Evolutionary conservation across 2,329 filamentous ascomycete species (phyloP).

Genomic region (Aspergillus tanneri): DNA sequence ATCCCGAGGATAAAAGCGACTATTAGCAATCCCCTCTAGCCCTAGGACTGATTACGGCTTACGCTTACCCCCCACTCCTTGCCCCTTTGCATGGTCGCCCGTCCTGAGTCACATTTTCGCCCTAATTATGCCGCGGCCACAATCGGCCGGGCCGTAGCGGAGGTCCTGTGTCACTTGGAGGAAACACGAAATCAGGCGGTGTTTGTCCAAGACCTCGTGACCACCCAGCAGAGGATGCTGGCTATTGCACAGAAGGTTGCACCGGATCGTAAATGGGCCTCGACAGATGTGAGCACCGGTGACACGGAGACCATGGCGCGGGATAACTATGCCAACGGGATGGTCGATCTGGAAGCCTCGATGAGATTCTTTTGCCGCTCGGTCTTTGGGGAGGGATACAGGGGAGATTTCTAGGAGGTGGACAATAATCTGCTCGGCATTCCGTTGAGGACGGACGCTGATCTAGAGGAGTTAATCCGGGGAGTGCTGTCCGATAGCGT

Average conservation of each 20-base stretch:
- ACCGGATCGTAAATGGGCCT: background rate
- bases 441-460: background rate
- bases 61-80: too few relatives aligned
- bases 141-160: slow-evolving; percentile 4
- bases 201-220: slow-evolving; percentile 9
- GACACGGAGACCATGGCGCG: background rate
- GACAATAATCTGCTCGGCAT: slow-evolving; percentile 8
- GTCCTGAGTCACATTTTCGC: too few relatives aligned
- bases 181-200: slow-evolving; percentile 14
- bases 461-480: slow-evolving; percentile 7
- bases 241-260: background rate
- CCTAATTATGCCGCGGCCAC: too few relatives aligned
- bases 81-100: too few relatives aligned
- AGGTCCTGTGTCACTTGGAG: background rate
- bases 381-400: slow-evolving; percentile 7
- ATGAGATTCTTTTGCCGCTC: background rate
- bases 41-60: too few relatives aligned
- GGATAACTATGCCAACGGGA: background rate
- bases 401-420: slow-evolving; percentile 2
- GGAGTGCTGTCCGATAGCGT: background rate
- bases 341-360: background rate
- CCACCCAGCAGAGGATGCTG: slow-evolving; percentile 12
- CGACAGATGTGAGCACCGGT: background rate
- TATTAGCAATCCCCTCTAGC: too few relatives aligned
- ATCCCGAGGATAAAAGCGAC: too few relatives aligned